Base-by-base conservation (phyloP, 2,329 filamentous ascomycete species). In the Fusarium globosum region DNA sequence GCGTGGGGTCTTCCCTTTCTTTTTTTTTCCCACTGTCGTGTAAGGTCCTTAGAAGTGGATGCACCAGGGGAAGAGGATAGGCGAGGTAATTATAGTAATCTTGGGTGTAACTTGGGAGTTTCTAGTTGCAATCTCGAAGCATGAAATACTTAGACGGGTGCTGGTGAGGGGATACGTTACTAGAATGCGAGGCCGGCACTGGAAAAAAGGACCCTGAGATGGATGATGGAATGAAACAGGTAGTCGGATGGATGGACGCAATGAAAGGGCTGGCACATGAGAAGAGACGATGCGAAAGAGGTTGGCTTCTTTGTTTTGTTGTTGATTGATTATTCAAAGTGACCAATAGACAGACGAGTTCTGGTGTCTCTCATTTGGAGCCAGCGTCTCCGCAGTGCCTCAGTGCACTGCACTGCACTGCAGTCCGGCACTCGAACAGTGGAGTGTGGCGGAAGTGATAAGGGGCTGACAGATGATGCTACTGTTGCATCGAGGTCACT, bases 1-100 rank as follows among this genome's bases (percentile, higher is more conserved):
- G 74, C 74, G 76, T 77, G 74, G 76, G 76, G 76, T 77, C 53
- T 64, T 53, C 45, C 60, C 43, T 41, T 67, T 68, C 45, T 59
- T 69, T 62, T 59, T 62, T 61, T 38, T 56, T 53, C 49, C 60
- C 46, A 60, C 53, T 63, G 60, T 52, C 28, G 41, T 49, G 43
- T 42, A 49, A 43, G 56, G 45, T 39, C 18, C 38, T 26, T 60
- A 23, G 45, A 48, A 61, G 61, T 62, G 61, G 33, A 36, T 36
- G 36, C 33, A 23, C 42, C 45, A 41, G 30, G 57, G 61, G 56
- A 51, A 41, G 23, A 26, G 61, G 61, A 51, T 65, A 39, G 61
- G 28, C 41, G 43, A 61, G 23, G 59, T 66, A 65, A 62, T 62
- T 43, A 61, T 64, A 61, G 43, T 49, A 58, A 38, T 57, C 26